Conservation (phyloP, 176 grass and related monocot species). For the Musa schizocarpa region DNA sequence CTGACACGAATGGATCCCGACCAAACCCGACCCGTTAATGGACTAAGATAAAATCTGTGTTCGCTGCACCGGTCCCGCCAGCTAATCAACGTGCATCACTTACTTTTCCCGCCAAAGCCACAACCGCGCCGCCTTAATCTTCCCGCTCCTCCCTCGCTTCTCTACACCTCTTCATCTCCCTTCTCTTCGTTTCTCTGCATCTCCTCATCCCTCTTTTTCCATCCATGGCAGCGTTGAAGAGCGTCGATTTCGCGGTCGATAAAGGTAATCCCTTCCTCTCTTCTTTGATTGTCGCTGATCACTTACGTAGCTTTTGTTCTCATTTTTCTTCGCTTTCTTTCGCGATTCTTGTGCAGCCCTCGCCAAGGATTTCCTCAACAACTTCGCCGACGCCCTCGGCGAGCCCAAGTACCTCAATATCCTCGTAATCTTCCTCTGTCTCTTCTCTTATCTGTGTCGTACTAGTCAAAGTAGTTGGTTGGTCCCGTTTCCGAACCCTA, state of each 20-base stretch:
- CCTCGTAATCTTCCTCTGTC: constrained; percentile 40
- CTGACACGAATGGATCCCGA: background rate
- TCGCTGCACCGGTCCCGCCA: constrained; percentile 19
- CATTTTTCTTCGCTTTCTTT: background rate
- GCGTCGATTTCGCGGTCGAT: constrained; percentile 45
- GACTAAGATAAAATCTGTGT: background rate
- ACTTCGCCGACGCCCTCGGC: constrained; percentile 47
- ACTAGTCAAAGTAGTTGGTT: background rate
- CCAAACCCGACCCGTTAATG: background rate
- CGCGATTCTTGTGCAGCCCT: constrained; percentile 30
- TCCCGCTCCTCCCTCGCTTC: background rate
- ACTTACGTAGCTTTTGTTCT: constrained; percentile 4
- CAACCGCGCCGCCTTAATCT: background rate
- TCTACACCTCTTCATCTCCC: background rate
- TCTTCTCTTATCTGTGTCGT: background rate
- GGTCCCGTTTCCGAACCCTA: background rate
- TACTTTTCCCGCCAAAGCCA: constrained; percentile 2
- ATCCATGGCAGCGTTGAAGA: constrained; percentile 34
- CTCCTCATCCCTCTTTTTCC: background rate
- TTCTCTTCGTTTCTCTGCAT: background rate
- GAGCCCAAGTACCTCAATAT: constrained; percentile 84
- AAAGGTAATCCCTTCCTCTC: constrained; percentile 40
- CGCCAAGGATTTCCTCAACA: constrained; percentile 86
- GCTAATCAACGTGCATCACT: background rate
- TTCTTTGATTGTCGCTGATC: background rate